Evolutionary conservation across 139 green algal genomes (phyloP).

Genomic region (Pleodorina starrii): DNA sequence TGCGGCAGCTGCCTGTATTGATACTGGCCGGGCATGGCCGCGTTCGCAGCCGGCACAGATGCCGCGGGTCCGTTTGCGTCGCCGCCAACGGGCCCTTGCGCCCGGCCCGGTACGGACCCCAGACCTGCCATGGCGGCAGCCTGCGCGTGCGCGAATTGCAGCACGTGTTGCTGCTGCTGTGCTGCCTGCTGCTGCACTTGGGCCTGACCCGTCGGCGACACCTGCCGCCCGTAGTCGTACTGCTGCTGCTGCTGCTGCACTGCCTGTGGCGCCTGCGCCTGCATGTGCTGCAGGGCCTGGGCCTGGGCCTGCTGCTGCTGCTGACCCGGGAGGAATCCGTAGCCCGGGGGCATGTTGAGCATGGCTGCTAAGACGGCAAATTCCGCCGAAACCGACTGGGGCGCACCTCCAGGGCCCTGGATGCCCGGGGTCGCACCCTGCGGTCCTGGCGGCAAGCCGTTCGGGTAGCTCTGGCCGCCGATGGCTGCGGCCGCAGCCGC

Average conservation of each 20-base stretch:
- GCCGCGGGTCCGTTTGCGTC: neutral
- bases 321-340: neutral
- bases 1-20: neutral
- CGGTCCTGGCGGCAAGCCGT: neutral
- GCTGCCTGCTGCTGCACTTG: conserved; percentile 3
- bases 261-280: conserved; percentile 7
- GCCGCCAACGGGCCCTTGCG: neutral
- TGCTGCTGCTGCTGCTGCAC: neutral
- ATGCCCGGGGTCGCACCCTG: neutral
- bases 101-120: neutral
- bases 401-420: neutral
- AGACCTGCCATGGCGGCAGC: neutral
- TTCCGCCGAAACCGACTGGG: neutral
- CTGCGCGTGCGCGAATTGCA: conserved; percentile 16
- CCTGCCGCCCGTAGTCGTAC: neutral
- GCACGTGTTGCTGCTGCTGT: conserved; percentile 17
- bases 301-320: conserved; percentile 12
- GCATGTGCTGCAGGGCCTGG: neutral
- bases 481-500: conserved; percentile 13
- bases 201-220: neutral
- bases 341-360: conserved; percentile 8
- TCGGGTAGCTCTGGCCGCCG: neutral
- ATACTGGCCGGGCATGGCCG: neutral
- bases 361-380: conserved; percentile 26
- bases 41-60: too few relatives aligned